phyloP scores from a whole-genome alignment of 495 filamentous ascomycete species.

The Penicillium steckii region DNA sequence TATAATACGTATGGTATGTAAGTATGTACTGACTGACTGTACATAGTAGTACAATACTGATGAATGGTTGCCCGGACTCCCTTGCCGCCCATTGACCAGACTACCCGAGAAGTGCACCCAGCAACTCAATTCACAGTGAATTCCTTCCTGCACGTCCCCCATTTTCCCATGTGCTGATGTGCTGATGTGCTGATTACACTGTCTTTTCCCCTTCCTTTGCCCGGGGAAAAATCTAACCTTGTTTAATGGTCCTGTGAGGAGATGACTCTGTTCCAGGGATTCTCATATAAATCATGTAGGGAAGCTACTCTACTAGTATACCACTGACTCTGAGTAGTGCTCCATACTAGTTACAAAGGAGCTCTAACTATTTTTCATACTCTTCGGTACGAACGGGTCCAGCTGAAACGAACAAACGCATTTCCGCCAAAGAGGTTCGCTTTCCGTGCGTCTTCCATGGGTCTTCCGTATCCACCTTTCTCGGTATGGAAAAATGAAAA shows the following conservation, averaged over 20 bases:
- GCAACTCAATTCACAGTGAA: constrained; percentile 36
- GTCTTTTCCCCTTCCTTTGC: not conserved
- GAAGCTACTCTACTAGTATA: no score
- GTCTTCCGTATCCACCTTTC: constrained; percentile 19
- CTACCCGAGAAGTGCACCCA: constrained; percentile 28
- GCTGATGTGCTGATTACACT: not conserved
- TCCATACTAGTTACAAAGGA: no score
- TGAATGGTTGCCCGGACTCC: constrained; percentile 51
- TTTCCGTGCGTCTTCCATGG: constrained; percentile 24
- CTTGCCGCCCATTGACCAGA: constrained; percentile 39
- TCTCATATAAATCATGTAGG: not conserved
- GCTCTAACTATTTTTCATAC: not conserved
- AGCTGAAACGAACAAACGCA: not conserved
- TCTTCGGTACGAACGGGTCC: not conserved
- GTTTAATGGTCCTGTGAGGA: not conserved
- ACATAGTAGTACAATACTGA: no score
- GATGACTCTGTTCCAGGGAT: not conserved
- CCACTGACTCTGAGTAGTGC: not conserved
- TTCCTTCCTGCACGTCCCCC: constrained; percentile 16
- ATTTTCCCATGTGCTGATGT: constrained; percentile 24
- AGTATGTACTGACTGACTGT: no score
- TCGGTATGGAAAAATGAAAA: no score
- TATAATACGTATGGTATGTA: no score
- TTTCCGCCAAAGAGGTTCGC: not conserved
- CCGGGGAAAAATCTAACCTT: not conserved